Base-by-base conservation (phyloP, 768 basidiomycete species). In the Xerocomellus dryophilus region DNA sequence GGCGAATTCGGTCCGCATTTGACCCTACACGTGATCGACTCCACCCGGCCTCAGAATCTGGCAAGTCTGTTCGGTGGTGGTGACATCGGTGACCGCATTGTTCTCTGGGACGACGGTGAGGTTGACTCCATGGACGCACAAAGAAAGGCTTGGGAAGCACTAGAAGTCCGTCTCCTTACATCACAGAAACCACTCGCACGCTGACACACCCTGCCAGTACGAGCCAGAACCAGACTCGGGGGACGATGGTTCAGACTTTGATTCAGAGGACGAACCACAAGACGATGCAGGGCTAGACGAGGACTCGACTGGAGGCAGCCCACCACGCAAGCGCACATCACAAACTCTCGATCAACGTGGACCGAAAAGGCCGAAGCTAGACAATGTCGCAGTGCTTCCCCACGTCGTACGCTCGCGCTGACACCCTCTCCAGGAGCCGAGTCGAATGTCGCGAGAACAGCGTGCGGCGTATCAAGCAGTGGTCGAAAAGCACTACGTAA, bases 101-200 rank as follows among this genome's bases (percentile, higher is more conserved):
- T 96, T 29, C 79, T 98, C 0, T 99, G 97, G 97, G 93, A 94
- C 58, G 94, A 96, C 63, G 93, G 92, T 4, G 85, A 82, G 17
- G 86, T 84, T 2, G 84, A 85, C 51, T 77, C 78, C 52, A 74
- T 96, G 61, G 74, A 75, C 35, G 81, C 88, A 41, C 86, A 93
- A 63, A 79, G 80, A 63, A 84, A 83, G 63, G 88, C 93, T 38
- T 98, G 88, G 84, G 89, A 95, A 71, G 82, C 86, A 12, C 70
- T 93, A 6, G 82, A 86, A 73, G 95, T 95, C 64, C 60, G 81
- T 70, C 27, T 41, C n/a, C 29, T 1, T n/a, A 17, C 10, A 7
- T 31, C 49, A 5, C 27, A 9, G 9, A 34, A 10, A 40, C 9
- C 17, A 17, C 43, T 50, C 53, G 15, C 36, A 21, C 4, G 1